phyloP scores from a whole-genome alignment of 805 yeast genomes.

The Debaryomyces maramus region DNA sequence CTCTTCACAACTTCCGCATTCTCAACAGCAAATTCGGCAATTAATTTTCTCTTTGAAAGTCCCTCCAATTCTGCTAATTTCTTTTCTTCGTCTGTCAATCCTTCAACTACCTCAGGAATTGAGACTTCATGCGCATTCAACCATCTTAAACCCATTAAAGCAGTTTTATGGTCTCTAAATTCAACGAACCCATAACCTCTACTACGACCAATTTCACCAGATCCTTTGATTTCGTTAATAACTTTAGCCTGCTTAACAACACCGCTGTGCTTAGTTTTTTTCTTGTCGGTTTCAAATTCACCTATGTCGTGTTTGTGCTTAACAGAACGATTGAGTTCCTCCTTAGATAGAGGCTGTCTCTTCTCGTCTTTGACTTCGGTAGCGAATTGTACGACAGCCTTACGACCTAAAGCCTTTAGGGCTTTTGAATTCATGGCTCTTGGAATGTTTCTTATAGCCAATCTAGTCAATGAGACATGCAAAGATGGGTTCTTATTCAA shows the following conservation, averaged over 20 bases:
- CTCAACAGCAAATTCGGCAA: slow-evolving; percentile 95
- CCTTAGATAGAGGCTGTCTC: slow-evolving; percentile 86
- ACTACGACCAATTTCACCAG: slow-evolving; percentile 84
- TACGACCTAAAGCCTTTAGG: slow-evolving; percentile 87
- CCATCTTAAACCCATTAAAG: slow-evolving; percentile 97
- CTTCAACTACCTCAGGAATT: slow-evolving; percentile 64
- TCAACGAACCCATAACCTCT: slow-evolving; percentile 97
- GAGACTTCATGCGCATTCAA: slow-evolving; percentile 89
- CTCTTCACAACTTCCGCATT: slow-evolving; percentile 92
- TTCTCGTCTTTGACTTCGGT: slow-evolving; percentile 72
- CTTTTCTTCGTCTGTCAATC: slow-evolving; percentile 68
- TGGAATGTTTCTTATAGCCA: slow-evolving; percentile 92
- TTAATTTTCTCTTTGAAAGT: slow-evolving; percentile 65
- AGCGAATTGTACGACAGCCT: slow-evolving; percentile 93
- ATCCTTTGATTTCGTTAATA: slow-evolving; percentile 86
- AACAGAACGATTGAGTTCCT: slow-evolving; percentile 79
- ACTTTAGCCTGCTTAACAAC: slow-evolving; percentile 92
- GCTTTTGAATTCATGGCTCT: slow-evolving; percentile 88
- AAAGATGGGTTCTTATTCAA: slow-evolving; percentile 86
- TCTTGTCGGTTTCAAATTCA: slow-evolving; percentile 38
- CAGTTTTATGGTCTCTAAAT: slow-evolving; percentile 86
- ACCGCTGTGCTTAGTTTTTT: slow-evolving; percentile 76
- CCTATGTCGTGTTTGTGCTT: slow-evolving; percentile 54
- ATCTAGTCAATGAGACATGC: slow-evolving; percentile 90
- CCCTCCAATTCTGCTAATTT: slow-evolving; percentile 56